These are phyloP conservation scores for Sordaria brevicollis DNA, from an alignment of 495 filamentous ascomycete species.

Conservation along the genomic window DNA sequence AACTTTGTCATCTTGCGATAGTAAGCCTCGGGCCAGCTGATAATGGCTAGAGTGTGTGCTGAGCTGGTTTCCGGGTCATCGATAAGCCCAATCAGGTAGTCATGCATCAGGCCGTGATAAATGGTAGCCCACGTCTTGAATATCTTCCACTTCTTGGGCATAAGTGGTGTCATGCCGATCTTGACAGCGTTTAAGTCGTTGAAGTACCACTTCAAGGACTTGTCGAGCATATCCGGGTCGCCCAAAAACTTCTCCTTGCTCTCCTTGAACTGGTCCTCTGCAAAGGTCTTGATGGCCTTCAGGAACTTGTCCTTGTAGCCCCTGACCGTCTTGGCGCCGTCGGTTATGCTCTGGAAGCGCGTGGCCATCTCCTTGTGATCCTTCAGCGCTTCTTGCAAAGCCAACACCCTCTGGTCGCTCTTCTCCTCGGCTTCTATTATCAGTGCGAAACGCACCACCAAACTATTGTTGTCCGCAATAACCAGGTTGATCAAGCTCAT, in stretches of 20 bases:
- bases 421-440: slow-evolving; percentile 94
- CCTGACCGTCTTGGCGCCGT: slow-evolving; percentile 79
- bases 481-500: slow-evolving; percentile 84
- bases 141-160: slow-evolving; percentile 97
- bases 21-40: slow-evolving; percentile 93
- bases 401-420: slow-evolving; percentile 81
- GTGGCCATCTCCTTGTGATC: slow-evolving; percentile 90
- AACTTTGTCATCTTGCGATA: slow-evolving; percentile 91
- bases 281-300: slow-evolving; percentile 62
- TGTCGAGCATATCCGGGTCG: slow-evolving; percentile 74
- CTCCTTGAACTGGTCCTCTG: slow-evolving; percentile 62
- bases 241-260: slow-evolving; percentile 65
- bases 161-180: slow-evolving; percentile 75
- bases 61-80: slow-evolving; percentile 71
- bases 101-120: slow-evolving; percentile 91
- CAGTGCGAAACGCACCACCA: slow-evolving; percentile 84
- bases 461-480: slow-evolving; percentile 69
- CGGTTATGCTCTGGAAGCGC: slow-evolving; percentile 87
- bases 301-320: slow-evolving; percentile 97
- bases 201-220: slow-evolving; percentile 88
- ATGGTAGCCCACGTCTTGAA: slow-evolving; percentile 80
- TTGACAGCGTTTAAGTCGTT: slow-evolving; percentile 90
- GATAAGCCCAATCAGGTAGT: slow-evolving; percentile 71
- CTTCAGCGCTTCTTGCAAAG: slow-evolving; percentile 84
- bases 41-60: slow-evolving; percentile 74